Conservation (phyloP, 2,329 filamentous ascomycete genomes). For the Didymellaceae sp. region DNA sequence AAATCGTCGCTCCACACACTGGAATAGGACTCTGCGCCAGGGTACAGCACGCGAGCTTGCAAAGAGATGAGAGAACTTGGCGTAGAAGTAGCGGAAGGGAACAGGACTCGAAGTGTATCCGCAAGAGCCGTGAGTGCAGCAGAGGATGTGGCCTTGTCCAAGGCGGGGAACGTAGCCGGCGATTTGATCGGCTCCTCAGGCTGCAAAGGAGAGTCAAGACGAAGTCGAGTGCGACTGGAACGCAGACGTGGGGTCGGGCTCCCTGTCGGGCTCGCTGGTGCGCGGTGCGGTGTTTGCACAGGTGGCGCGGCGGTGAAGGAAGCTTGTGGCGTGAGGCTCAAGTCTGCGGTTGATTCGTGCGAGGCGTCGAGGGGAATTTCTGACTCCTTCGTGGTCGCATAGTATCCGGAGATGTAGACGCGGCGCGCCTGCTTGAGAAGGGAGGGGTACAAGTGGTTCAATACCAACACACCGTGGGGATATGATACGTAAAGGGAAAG, state of each 20-base stretch:
- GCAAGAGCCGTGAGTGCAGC: slow-evolving; percentile 39
- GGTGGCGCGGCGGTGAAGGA: slow-evolving; percentile 22
- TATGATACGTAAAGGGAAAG: slow-evolving; percentile 52
- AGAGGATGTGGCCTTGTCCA: slow-evolving; percentile 22
- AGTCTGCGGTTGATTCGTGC: slow-evolving; percentile 15
- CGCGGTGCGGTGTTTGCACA: slow-evolving; percentile 3
- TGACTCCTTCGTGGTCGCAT: slow-evolving; percentile 25
- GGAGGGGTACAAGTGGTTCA: slow-evolving; percentile 48
- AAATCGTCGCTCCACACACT: slow-evolving; percentile 49
- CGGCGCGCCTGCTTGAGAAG: slow-evolving; percentile 50
- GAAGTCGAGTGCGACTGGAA: slow-evolving; percentile 25
- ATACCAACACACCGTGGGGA: slow-evolving; percentile 50
- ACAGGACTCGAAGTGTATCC: slow-evolving; percentile 41
- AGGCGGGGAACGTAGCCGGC: slow-evolving; percentile 18
- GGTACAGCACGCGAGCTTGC: slow-evolving; percentile 51
- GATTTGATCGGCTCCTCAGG: background rate
- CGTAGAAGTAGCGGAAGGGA: slow-evolving; percentile 23
- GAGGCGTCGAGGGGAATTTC: slow-evolving; percentile 4
- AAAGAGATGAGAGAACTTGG: slow-evolving; percentile 33
- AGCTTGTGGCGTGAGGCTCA: slow-evolving; percentile 21
- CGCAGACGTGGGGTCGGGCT: slow-evolving; percentile 13
- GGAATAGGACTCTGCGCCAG: slow-evolving; percentile 46
- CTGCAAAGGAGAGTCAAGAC: slow-evolving; percentile 19
- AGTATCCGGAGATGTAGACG: slow-evolving; percentile 51
- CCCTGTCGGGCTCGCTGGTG: background rate